Evolutionary conservation across 2,329 filamentous ascomycete species (phyloP), one percentile per base, ranked within the genome.

Genomic region (Botryosphaeria dothidea): DNA sequence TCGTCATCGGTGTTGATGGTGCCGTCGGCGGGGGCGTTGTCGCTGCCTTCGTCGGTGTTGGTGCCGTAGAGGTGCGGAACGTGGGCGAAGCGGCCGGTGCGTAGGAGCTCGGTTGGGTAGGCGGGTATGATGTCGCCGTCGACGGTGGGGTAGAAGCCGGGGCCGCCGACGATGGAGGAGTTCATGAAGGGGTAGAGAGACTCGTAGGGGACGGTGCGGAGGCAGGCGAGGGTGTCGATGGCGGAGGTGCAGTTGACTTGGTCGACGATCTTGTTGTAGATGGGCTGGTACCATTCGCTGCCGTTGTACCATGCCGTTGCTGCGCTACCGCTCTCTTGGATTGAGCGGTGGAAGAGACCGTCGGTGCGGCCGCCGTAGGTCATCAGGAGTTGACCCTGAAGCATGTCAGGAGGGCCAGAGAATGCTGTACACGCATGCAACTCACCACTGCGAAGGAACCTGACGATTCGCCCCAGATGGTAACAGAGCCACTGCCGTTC

Each of bases 241-340:
- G 71, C 66, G n/a, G 25, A 49, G 3, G 58, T 52, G 41, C 74
- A 76, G 3, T 73, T 72, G 1, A 75, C 72, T 0, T 67, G 67
- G 9, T 56, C 62, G 1, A 72, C 70, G 17, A 75, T 66, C n/a
- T 72, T 74, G 62, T 72, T 66, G 65, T 74, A 61, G 19, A 65
- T 65, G 19, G 62, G 62, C 29, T 64, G 62, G 38, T 64, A 64
- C 74, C 74, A 77, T n/a, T 74, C 73, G 2, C 72, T 71, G 15
- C 74, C 75, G 48, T 77, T 77, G 49, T 77, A 77, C 75, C 75
- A 77, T 2, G 75, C 75, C 3, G 75, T 77, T n/a, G 73, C 69
- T 17, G 74, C 75, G 25, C 74, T 76, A 1, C 75, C 75, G 25
- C 73, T 75, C 62, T 77, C 74, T 56, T 77, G 75, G 17, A 77